Percentiles rank a stretch among this genome's conserved stretches.
Conservation (phyloP, 1,284 basidiomycete species). For the Boletus sp. region DNA sequence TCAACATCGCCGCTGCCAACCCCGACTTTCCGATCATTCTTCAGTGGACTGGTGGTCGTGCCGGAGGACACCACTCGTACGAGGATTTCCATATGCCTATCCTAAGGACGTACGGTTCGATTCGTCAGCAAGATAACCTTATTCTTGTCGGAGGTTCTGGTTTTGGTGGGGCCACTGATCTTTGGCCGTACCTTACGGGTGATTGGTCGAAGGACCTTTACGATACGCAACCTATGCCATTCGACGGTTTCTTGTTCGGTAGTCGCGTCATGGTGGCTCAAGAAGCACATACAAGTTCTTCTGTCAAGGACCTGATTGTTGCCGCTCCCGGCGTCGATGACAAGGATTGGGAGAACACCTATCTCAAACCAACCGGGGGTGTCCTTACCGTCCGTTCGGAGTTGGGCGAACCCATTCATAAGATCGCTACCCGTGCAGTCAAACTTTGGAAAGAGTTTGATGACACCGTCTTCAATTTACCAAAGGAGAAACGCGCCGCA, state of each 20-base stretch:
- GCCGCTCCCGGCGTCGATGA: constrained; percentile 92
- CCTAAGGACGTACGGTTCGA: constrained; percentile 83
- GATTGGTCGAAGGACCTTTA: constrained; percentile 88
- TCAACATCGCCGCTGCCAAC: constrained; percentile 93
- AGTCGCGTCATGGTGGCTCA: constrained; percentile 98
- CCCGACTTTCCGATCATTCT: constrained; percentile 97
- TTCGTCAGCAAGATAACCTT: constrained; percentile 88
- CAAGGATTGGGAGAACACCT: constrained; percentile 91
- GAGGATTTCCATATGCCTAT: constrained; percentile 99
- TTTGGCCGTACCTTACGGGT: constrained; percentile 96
- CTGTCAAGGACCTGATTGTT: constrained; percentile 96
- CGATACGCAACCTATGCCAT: constrained; percentile 94
- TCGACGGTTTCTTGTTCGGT: constrained; percentile 92
- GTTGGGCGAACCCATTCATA: constrained; percentile 98
- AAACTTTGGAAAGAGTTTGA: constrained; percentile 99
- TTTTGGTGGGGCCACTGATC: constrained; percentile 92
- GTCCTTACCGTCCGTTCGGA: constrained; percentile 97
- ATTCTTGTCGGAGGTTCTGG: constrained; percentile 94
- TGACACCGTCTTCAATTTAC: constrained; percentile 89
- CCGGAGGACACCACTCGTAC: constrained; percentile 97
- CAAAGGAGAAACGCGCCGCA: constrained; percentile 88
- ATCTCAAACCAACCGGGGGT: constrained; percentile 91
- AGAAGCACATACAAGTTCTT: constrained; percentile 92
- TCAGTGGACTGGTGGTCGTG: constrained; percentile 98
- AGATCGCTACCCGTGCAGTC: constrained; percentile 94